Evolutionary conservation across 1,139 yeast genomes (phyloP), one percentile per base, ranked within the genome.

Genomic region (Candida mesenterica): DNA sequence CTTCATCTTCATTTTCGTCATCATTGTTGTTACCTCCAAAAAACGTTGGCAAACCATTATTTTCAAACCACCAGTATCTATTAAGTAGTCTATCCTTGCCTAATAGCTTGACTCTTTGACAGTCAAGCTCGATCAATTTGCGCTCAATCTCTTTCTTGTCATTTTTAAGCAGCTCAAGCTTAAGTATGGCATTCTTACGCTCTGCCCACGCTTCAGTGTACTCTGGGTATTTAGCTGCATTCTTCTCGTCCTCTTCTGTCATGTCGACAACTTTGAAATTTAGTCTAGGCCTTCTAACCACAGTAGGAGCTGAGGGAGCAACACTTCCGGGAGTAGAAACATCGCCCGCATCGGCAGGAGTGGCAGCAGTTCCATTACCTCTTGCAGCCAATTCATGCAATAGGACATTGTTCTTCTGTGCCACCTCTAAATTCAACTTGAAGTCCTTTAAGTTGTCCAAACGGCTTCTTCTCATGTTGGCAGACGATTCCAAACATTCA

Each of bases 31-130:
- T 55, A 30, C 64, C 59, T 24, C 74, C 69, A 34, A 69, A 75
- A 30, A 77, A 57, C 15, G 76, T 76, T 4, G 89, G 87, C 37
- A 87, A 68, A 0, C 97, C 97, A 52, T 83, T 83, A 45, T 76
- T 72, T 54, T 92, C 97, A 54, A 90, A 81, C 96, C 96, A 92
- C 95, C 96, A 94, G 57, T 90, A 92, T 46, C 92, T 70, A 61
- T 92, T 94, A 55, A 69, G 88, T 43, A 77, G 75, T 37, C 96
- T 68, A 57, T 92, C 99, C 44, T 80, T 75, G 4, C 99, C 99
- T 19, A 92, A 63, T 33, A 79, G 68, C 40, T 77, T 77, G 30
- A 89, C 74, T 41, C 98, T 65, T 55, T 89, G 96, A 43, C 85
- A 73, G 52, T 90, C 96, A 33, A 78, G 62, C 48, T 82, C 88